phyloP scores from a whole-genome alignment of 2,329 filamentous ascomycete genomes.

The Exophiala sp. region DNA sequence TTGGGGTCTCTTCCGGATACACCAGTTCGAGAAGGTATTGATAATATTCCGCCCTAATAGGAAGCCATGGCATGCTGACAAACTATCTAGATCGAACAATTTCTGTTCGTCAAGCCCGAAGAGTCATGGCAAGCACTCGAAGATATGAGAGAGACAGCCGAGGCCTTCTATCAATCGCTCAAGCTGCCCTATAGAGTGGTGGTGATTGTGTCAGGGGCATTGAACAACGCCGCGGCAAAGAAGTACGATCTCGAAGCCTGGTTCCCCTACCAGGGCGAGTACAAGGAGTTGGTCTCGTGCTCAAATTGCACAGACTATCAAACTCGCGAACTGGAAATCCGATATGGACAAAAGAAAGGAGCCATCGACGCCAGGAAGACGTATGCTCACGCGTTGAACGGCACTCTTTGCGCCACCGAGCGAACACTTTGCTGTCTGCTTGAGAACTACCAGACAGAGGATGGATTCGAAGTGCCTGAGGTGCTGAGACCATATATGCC shows the following conservation, averaged over 20 bases:
- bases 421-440: slow-evolving; percentile 88
- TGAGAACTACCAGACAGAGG: slow-evolving; percentile 92
- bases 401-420: slow-evolving; percentile 83
- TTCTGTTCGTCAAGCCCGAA: slow-evolving; percentile 74
- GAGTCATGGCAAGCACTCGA: slow-evolving; percentile 92
- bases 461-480: slow-evolving; percentile 74
- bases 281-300: slow-evolving; percentile 96
- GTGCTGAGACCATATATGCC: slow-evolving; percentile 76
- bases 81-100: slow-evolving; percentile 62
- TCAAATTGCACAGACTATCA: slow-evolving; percentile 99
- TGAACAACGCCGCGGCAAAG: slow-evolving; percentile 84
- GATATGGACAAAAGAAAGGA: slow-evolving; percentile 74
- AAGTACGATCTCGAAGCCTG: slow-evolving; percentile 95
- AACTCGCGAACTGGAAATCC: slow-evolving; percentile 85
- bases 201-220: slow-evolving; percentile 87
- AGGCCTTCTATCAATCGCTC: slow-evolving; percentile 91
- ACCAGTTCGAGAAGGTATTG: slow-evolving; percentile 92
- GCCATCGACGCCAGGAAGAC: slow-evolving; percentile 80
- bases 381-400: slow-evolving; percentile 90
- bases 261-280: slow-evolving; percentile 94
- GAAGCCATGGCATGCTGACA: slow-evolving; percentile 5
- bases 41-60: not conserved
- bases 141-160: slow-evolving; percentile 80
- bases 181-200: slow-evolving; percentile 87
- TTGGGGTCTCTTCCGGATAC: slow-evolving; percentile 96